Evolutionary conservation across 1,284 basidiomycete genomes (phyloP), one percentile per base, ranked within the genome.

Genomic region (Ustanciosporium gigantosporum): DNA sequence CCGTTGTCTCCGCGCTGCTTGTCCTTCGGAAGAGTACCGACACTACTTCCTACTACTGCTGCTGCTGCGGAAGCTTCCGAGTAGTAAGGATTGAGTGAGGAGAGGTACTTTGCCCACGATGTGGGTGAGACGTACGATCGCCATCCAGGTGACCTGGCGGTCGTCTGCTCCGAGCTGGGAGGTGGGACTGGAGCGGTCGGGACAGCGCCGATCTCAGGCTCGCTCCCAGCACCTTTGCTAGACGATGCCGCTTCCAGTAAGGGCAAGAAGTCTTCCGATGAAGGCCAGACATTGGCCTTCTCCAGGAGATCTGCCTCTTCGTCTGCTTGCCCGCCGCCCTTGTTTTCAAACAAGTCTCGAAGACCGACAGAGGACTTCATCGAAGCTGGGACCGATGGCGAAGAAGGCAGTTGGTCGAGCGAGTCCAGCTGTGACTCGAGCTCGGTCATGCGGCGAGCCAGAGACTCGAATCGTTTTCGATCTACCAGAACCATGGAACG

Each of bases 401-500:
- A 9, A n/a, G 35, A 7, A 15, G 39, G 6, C 4, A 29, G 16
- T 15, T 8, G 14, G 29, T 46, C 51, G 32, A 51, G 17, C 25
- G 31, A 11, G 2, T 50, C 44, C 13, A 58, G 31, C 40, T 70
- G 57, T 4, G 42, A 24, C 22, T 72, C 70, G 5, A 72, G 41
- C 29, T 55, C 41, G 14, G 51, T 53, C 70, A 70, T 70, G 2
- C 67, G 31, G 11, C 59, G 37, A n/a, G 70, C 70, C 5, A 73
- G 53, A 16, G 47, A 51, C 40, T 70, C 70, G 39, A 73, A 71
- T 2, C 59, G 44, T n/a, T 47, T 48, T 2, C 70, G 61, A 32
- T 73, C 70, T 20, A 73, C 70, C 1, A 73, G 37, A 6, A 73
- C 68, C 68, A 73, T 69, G 20, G 60, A 66, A 3, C 65, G 55